Conservation (phyloP, 305 asterid genomes). For the Coffea humblotiana region DNA sequence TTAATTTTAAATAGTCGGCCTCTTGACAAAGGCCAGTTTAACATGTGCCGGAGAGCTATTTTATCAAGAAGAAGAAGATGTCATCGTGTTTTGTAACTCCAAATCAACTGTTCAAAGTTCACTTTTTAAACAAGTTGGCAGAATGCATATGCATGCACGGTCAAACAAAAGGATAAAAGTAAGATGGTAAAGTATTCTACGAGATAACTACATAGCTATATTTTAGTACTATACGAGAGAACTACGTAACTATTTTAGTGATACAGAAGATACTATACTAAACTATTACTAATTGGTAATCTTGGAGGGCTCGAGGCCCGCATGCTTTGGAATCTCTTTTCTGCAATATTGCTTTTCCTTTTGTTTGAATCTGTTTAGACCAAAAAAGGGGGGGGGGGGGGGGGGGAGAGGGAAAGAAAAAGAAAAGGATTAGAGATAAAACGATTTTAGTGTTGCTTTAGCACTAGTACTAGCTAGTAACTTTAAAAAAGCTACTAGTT, state of each 20-base stretch:
- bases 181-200: neutral
- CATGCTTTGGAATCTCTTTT: constrained; percentile 20
- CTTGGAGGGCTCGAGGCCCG: constrained; percentile 1
- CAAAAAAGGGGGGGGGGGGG: too few relatives aligned
- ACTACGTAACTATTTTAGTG: too few relatives aligned
- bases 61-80: neutral
- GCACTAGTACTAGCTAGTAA: too few relatives aligned
- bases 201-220: too few relatives aligned
- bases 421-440: too few relatives aligned
- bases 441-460: too few relatives aligned
- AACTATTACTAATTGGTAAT: too few relatives aligned
- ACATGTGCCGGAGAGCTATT: constrained; percentile 18
- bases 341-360: neutral
- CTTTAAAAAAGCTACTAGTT: too few relatives aligned
- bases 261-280: too few relatives aligned
- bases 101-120: neutral
- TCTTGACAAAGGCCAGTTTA: neutral
- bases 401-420: too few relatives aligned
- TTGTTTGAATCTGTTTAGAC: neutral
- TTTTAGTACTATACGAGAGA: too few relatives aligned
- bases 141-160: neutral
- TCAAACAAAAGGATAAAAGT: neutral
- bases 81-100: constrained; percentile 4
- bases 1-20: neutral
- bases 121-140: neutral